phyloP scores from a whole-genome alignment of 495 filamentous ascomycete species.

The Cryomyces antarcticus region DNA sequence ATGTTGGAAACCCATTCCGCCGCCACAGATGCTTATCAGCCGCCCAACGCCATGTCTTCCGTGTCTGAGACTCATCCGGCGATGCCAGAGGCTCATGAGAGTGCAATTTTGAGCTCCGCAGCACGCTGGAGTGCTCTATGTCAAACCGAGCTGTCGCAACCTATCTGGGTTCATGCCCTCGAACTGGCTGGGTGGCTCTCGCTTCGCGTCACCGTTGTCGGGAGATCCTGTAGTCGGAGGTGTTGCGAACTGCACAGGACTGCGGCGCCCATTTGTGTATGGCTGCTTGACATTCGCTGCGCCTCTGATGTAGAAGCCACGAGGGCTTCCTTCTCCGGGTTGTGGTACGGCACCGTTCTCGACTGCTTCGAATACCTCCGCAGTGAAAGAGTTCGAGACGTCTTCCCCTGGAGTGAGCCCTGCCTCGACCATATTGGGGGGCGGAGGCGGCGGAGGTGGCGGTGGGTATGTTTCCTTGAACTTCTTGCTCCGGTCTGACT shows the following conservation, averaged over 20 bases:
- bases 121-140: no score
- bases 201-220: conserved; percentile 7
- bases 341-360: not conserved
- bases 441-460: conserved; percentile 26
- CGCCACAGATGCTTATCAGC: no score
- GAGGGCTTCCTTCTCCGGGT: not conserved
- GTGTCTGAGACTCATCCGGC: no score
- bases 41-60: no score
- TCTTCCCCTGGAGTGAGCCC: conserved; percentile 11
- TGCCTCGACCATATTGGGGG: conserved; percentile 7
- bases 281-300: not conserved
- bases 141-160: conserved; percentile 6
- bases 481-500: conserved; percentile 15
- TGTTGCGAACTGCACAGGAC: conserved; percentile 16
- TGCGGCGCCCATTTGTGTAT: not conserved
- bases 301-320: not conserved
- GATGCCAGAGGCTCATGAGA: no score
- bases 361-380: not conserved
- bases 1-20: no score
- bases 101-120: no score
- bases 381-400: conserved; percentile 7
- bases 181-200: conserved; percentile 4
- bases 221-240: conserved; percentile 15
- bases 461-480: conserved; percentile 19
- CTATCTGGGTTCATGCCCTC: conserved; percentile 12